These are phyloP conservation scores for Hordeum pubiflorum DNA, from an alignment of 202 grass and related monocot genomes.

Conservation along the genomic window DNA sequence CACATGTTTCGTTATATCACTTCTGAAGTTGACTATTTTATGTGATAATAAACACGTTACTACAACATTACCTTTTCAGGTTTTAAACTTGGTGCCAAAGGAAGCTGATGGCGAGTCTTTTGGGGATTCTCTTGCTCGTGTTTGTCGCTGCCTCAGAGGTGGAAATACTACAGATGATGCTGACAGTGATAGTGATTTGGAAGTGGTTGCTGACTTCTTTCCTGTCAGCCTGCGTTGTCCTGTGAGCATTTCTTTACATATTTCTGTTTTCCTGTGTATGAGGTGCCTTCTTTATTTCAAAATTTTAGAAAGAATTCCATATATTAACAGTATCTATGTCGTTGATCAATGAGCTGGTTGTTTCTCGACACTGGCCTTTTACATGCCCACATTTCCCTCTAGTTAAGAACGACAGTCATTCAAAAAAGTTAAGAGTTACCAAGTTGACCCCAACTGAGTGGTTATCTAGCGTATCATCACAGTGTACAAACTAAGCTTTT, in stretches of 20 bases:
- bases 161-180: conserved; percentile 73
- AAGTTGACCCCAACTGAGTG: neutral
- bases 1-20: neutral
- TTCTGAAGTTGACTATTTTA: neutral
- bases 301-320: neutral
- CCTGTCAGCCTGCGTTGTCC: conserved; percentile 93
- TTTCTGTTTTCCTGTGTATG: conserved; percentile 16
- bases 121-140: conserved; percentile 80
- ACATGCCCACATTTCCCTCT: neutral
- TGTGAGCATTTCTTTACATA: conserved; percentile 38
- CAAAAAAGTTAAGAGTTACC: neutral
- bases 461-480: neutral
- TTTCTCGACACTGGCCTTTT: neutral
- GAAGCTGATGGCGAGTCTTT: conserved; percentile 76
- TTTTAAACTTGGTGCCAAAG: conserved; percentile 66
- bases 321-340: neutral
- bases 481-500: neutral
- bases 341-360: neutral
- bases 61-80: conserved; percentile 40
- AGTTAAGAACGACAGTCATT: neutral
- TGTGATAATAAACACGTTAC: neutral
- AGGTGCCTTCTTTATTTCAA: neutral
- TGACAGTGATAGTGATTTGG: conserved; percentile 92
- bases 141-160: conserved; percentile 74
- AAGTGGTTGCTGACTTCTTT: conserved; percentile 87